Percentiles rank a stretch among this genome's conserved stretches.
phyloP scores from a whole-genome alignment of 257 asterid genomes.

The Anisodus acutangulus region DNA sequence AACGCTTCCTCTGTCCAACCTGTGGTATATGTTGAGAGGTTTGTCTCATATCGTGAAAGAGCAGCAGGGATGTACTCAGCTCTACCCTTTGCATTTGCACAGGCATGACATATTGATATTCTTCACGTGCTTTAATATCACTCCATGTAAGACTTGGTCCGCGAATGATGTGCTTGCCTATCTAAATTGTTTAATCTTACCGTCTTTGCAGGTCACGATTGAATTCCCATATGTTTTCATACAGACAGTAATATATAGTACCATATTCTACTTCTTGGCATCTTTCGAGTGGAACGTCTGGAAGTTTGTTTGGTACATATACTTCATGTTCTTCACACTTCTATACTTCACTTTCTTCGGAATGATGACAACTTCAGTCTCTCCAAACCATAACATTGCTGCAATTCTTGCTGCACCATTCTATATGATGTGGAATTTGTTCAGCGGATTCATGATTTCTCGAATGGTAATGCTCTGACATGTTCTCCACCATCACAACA shows the following conservation, averaged over 20 bases:
- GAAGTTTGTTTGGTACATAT: constrained; percentile 80
- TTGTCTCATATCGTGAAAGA: constrained; percentile 80
- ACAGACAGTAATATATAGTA: constrained; percentile 72
- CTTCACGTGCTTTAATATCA: neutral
- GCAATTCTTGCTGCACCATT: constrained; percentile 79
- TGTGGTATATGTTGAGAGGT: constrained; percentile 75
- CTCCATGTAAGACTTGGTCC: neutral
- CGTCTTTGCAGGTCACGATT: constrained; percentile 64
- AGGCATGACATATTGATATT: constrained; percentile 47
- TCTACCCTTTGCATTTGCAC: constrained; percentile 86
- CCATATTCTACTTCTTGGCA: constrained; percentile 80
- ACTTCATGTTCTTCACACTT: constrained; percentile 74
- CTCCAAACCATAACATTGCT: constrained; percentile 80
- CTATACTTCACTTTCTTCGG: constrained; percentile 89
- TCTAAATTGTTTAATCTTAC: neutral
- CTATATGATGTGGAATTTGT: constrained; percentile 84
- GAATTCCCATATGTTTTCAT: constrained; percentile 77
- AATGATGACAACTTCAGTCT: constrained; percentile 78
- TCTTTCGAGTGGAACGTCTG: constrained; percentile 68
- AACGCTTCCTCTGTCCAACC: constrained; percentile 87
- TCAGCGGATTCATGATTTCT: constrained; percentile 80
- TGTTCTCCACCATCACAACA: neutral
- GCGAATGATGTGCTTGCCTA: too few relatives aligned
- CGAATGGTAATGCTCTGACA: constrained; percentile 48
- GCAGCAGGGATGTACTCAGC: constrained; percentile 98